Evolutionary conservation across 108 stramenopile genomes (phyloP), one percentile per base, ranked within the genome.

Genomic region (Cyclotella distinguenda): DNA sequence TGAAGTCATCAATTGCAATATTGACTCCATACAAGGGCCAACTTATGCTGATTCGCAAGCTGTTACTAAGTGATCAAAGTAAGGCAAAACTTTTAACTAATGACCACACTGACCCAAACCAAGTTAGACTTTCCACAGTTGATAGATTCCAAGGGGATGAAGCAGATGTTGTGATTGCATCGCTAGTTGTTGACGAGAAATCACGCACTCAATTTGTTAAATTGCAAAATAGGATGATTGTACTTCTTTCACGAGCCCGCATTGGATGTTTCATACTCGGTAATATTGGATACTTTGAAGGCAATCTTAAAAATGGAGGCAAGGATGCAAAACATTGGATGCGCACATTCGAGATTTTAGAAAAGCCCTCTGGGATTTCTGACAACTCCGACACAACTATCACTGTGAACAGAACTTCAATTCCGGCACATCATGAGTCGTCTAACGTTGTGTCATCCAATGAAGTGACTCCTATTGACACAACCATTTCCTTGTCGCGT

Each of bases 121-220:
- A 45, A 42, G 35, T 60, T 34, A 43, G 79, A 33, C 19, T 80
- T 10, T 67, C 72, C n/a, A 80, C 79, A 0, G 68, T 80, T 27
- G 79, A 80, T 59, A 38, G 73, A 30, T 80, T 75, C 30, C 79
- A 80, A 61, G 79, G 79, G 15, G 79, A 80, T 44, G 79, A 80
- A 46, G 69, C 57, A 54, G 79, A 80, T 46, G 66, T 80, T 53
- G 60, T 80, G 0, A 80, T 80, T 32, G 47, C 53, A 12, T 68
- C 66, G 10, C 46, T 80, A 33, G 79, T 80, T 15, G 73, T 74
- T 18, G 79, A 80, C 30, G 70, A 76, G 49, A 70, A 62, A 6
- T 71, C 76, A 13, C 61, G 62, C 30, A 77, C 76, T 22, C 39
- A 60, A 21, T 77, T 77, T 53, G 76, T 77, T 11, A 70, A 65